Conservation (phyloP, 1,284 basidiomycete genomes). For the Microbotryum lychnidis-dioicae region DNA sequence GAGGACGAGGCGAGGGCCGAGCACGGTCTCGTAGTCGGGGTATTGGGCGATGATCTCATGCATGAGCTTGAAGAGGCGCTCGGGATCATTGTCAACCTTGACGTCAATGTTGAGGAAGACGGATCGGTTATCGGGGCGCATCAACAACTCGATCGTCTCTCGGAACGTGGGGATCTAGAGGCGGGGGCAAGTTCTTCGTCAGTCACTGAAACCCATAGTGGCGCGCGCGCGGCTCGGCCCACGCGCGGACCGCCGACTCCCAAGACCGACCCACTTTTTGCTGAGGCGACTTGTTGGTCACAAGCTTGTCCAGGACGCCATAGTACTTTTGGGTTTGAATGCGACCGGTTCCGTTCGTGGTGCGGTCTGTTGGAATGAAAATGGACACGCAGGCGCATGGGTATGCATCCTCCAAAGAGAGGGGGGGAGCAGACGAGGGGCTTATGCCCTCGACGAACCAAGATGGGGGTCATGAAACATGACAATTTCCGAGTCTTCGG, state of each 20-base stretch:
- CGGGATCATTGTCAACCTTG: slow-evolving; percentile 87
- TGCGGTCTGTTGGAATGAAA: slow-evolving; percentile 43
- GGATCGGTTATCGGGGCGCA: slow-evolving; percentile 68
- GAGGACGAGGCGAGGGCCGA: slow-evolving; percentile 61
- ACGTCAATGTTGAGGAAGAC: slow-evolving; percentile 65
- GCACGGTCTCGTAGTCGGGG: slow-evolving; percentile 63
- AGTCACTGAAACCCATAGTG: background rate
- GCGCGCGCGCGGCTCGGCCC: background rate
- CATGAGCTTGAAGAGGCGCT: slow-evolving; percentile 77
- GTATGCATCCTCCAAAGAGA: background rate
- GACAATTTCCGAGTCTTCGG: slow-evolving; percentile 75
- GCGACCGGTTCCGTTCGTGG: slow-evolving; percentile 49
- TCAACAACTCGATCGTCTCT: slow-evolving; percentile 70
- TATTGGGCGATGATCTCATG: slow-evolving; percentile 61
- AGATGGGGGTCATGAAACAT: slow-evolving; percentile 48
- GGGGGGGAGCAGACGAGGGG: background rate
- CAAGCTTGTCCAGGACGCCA: slow-evolving; percentile 70
- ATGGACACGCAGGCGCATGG: background rate
- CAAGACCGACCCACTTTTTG: slow-evolving; percentile 30
- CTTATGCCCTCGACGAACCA: slow-evolving; percentile 7
- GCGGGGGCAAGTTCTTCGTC: background rate
- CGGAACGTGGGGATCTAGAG: slow-evolving; percentile 81
- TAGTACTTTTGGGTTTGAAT: slow-evolving; percentile 48
- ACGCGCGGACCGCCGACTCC: slow-evolving; percentile 1
- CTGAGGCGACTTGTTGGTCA: slow-evolving; percentile 69